Evolutionary conservation across 495 filamentous ascomycete genomes (phyloP), one percentile per base, ranked within the genome.

Genomic region (Venustampulla echinocandica): DNA sequence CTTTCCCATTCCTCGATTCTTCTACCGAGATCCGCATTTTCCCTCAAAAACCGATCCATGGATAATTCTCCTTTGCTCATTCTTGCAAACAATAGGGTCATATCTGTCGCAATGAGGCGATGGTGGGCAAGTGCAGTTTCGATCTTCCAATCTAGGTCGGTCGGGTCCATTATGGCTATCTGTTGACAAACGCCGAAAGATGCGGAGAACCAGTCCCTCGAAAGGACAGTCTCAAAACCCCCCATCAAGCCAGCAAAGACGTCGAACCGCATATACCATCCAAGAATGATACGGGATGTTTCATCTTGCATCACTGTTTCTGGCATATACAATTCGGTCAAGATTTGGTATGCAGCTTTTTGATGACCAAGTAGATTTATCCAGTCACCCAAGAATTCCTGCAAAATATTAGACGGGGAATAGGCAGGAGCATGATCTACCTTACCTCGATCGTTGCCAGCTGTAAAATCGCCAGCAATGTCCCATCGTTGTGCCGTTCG

Each of bases 351-450:
- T 1, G 92, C 90, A 4, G 90, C 92, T 63, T 81, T 90, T 62
- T 95, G 89, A 64, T 98, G 92, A 24, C 87, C 84, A 58, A 90
- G 77, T 34, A 96, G 70, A 56, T 90, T 95, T 42, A 87, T 76
- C 86, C 86, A 96, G 58, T 98, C 92, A 7, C 92, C 92, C 45
- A 95, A 74, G 55, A 85, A 92, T 66, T 96, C 92, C 90, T 97
- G 57, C 19, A 30, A 25, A 11, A 15, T 28, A 28, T 50, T 28
- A 50, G 44, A 9, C 10, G 11, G 24, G 19, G 37, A 54, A 46
- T 19, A 24, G 37, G 22, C 19, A 20, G 18, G 37, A 10, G 10
- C 24, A 15, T 13, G 28, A 9, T 42, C 30, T 19, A 17, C 36
- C 68, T 61, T 73, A 95, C 90, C 79, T 98, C 92, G 49, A 95